Base-by-base conservation (phyloP, 352 stramenopile genomes). In the Phytopythium aichiense region DNA sequence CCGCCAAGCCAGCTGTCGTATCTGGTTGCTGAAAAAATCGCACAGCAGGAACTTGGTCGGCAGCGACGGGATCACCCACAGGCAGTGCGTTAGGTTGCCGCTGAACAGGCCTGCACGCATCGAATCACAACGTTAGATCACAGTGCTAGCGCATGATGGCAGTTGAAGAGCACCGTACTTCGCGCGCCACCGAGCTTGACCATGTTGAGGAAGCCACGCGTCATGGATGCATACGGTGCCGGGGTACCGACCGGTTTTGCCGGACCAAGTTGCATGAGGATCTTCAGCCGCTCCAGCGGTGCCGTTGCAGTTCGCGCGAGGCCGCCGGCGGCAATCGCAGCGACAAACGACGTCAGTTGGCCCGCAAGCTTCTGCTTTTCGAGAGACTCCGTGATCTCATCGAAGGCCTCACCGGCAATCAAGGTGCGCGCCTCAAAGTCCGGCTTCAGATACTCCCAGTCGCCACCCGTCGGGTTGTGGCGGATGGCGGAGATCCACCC, bases 1-100 rank as follows among this genome's bases (percentile, higher is more conserved):
- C 18, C 16, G 25, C 48, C 48, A 54, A 4, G 28, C 57, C 18
- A 84, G 51, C 15, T 46, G 55, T 0, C 60, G 33, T 37, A 92
- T 62, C 54, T 92, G 77, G 45, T 78, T 64, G 50, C 83, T 80
- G 58, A 87, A 92, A 15, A 89, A 50, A 46, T 92, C 80, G 48
- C 83, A 91, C 7, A 94, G 56, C 33, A 92, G 46, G 43, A 94
- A 88, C 60, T 93, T 93, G 46, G 81, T 87, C 16, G 84, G 83
- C 28, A 95, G 77, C 25, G 81, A 91, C 33, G 84, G 84, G n/a
- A 93, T 70, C 23, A 92, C 69, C 80, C 82, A 89, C n/a, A 92
- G 70, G 58, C 84, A 94, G 60, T 95, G 84, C 7, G 76, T 73
- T 5, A 93, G 66, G 61, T 95, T 95, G 20, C 87, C 87, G 38